Conservation (phyloP, 306 rosid species). For the Parietaria judaica region DNA sequence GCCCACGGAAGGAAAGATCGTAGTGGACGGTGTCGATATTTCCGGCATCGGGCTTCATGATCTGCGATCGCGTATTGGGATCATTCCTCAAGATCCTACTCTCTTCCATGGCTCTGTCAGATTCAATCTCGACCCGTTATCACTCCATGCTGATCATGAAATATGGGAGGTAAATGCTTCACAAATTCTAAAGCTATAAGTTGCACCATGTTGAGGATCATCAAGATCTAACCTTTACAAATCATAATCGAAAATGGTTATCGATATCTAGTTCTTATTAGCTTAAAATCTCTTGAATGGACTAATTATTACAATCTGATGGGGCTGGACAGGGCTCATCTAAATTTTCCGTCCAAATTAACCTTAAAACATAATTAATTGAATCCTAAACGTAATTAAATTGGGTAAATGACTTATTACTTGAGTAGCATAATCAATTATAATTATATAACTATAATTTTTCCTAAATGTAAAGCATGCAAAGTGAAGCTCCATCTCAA, state of each 20-base stretch:
- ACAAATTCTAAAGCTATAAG: background rate
- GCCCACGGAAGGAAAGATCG: constrained; percentile 25
- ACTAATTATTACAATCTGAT: background rate
- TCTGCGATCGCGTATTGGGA: constrained; percentile 23
- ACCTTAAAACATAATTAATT: too few relatives aligned
- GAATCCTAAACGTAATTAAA: too few relatives aligned
- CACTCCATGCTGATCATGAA: constrained; percentile 20
- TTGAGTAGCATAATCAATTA: too few relatives aligned
- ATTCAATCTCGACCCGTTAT: constrained; percentile 28
- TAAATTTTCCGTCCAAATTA: too few relatives aligned
- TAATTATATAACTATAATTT: too few relatives aligned
- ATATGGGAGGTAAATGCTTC: constrained; percentile 22
- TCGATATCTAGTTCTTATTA: too few relatives aligned
- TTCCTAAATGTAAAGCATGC: too few relatives aligned
- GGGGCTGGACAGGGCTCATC: background rate
- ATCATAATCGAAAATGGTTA: too few relatives aligned
- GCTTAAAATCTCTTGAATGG: background rate
- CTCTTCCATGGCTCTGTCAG: constrained; percentile 29
- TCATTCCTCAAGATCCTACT: constrained; percentile 32
- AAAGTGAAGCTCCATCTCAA: too few relatives aligned
- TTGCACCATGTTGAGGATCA: background rate
- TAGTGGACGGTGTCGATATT: constrained; percentile 23
- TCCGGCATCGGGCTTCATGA: constrained; percentile 26
- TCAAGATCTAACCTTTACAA: too few relatives aligned
- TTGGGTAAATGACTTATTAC: too few relatives aligned